Base-by-base conservation (phyloP, 2,329 filamentous ascomycete species). In the Colletotrichum sp. region DNA sequence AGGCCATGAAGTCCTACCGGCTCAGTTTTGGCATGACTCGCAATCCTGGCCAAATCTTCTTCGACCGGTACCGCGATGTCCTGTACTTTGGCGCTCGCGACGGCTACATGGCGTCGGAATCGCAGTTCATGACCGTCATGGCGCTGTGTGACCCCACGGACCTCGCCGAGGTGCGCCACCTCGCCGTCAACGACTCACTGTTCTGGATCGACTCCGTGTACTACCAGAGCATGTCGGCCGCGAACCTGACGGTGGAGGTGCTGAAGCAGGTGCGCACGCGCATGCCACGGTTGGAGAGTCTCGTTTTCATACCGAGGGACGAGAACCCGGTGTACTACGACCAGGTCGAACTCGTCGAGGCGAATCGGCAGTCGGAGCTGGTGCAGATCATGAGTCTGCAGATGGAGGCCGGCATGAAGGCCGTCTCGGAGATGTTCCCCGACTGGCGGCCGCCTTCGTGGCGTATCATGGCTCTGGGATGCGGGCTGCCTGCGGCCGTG, bases 81-180 rank as follows among this genome's bases (percentile, higher is more conserved):
- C 81, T 89, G 67, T 89, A 87, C 79, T 89, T 89, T 77, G 87
- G 87, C 43, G 83, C 85, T 13, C 82, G 85, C 36, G 79, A 85
- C 30, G 87, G 87, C 67, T 86, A 84, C 80, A 87, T 87, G 83
- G 86, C 85, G 24, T 83, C 87, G 66, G 84, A 85, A 71, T 83
- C 87, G 7, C 84, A 89, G 76, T 86, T 89, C 71, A 83, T 84
- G 66, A 87, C 86, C 16, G 84, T 84, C 78, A 83, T 89, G 80
- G 80, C 83, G 67, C 82, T 89, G 78, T 86, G 84, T 77, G 81
- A 83, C 58, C 84, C 82, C 7, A 78, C 78, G 12, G 86, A 89
- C 75, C 82, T 89, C 61, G 82, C 82, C 10, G 71, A 78, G 13
- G 83, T 89, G 21, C 83, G 82, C 38, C 83, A 85, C 13, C 78